Conservation (phyloP, 2,329 filamentous ascomycete genomes). For the Aspergillus aculeatinus region DNA sequence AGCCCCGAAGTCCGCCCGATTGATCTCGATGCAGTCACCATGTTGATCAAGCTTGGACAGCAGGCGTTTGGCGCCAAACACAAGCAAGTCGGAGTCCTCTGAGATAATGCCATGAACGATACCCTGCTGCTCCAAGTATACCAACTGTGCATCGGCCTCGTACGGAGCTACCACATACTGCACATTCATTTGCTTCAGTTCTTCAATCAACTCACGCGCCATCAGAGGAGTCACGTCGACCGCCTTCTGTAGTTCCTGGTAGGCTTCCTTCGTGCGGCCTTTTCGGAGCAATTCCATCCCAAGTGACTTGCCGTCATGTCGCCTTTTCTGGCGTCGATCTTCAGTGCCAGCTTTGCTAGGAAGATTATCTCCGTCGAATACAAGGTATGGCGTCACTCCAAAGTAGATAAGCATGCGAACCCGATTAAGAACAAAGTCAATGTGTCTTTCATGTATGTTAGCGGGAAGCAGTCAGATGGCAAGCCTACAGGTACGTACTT, state of each 20-base stretch:
- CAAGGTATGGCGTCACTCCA: constrained; percentile 87
- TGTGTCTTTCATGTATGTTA: constrained; percentile 60
- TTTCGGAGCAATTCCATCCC: constrained; percentile 79
- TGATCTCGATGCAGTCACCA: constrained; percentile 89
- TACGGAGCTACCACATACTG: constrained; percentile 94
- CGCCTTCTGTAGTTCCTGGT: constrained; percentile 87
- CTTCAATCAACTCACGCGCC: constrained; percentile 87
- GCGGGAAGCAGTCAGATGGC: constrained; percentile 54
- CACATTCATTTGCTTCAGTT: constrained; percentile 76
- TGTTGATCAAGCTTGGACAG: constrained; percentile 94
- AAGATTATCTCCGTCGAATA: constrained; percentile 94
- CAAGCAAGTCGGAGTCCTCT: constrained; percentile 92
- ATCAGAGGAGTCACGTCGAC: constrained; percentile 95
- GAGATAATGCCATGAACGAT: constrained; percentile 85
- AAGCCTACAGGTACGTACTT: constrained; percentile 58
- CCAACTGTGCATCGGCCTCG: constrained; percentile 95
- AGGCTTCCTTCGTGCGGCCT: constrained; percentile 76
- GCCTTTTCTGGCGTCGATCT: constrained; percentile 68
- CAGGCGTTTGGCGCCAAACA: constrained; percentile 88
- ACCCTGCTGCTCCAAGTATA: constrained; percentile 85
- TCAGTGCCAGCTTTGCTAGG: constrained; percentile 93
- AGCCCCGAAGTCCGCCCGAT: constrained; percentile 81
- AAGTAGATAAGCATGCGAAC: constrained; percentile 94
- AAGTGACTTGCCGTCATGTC: constrained; percentile 71
- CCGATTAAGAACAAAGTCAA: constrained; percentile 85